Base-by-base conservation (phyloP, 441 rosid species). In the Croton laevigatus region DNA sequence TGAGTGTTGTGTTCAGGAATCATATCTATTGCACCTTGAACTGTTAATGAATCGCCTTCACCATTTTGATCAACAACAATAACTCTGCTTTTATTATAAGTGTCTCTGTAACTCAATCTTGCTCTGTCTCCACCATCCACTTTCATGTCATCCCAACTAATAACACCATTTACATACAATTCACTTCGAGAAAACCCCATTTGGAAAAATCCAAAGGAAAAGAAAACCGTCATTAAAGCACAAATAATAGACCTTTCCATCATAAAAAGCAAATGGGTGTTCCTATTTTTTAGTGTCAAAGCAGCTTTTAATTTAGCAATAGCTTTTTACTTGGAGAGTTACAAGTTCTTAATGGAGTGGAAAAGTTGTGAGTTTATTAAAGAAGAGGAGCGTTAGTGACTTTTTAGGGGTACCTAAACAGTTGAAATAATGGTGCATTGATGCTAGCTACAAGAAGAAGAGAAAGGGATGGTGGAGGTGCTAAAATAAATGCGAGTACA, bases 21-120 rank as follows among this genome's bases (percentile, higher is more conserved):
- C 90, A 92, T 71, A 75, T 94, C 85, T 23, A 94, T 73, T 6
- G 97, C 99, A 44, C 93, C 97, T 81, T 94, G 99, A 79, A 94
- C 91, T 0, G 97, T 88, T 62, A 79, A 69, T 49, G 97, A 88
- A 80, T 92, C 92, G 49, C 92, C 94, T 14, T 74, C 66, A 20
- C 97, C 94, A 61, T 76, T 77, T 66, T 81, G 75, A 78, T 88
- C 92, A 66, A 94, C 98, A 12, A 94, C 76, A 19, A 94, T 86
- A 34, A 91, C 84, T 74, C 80, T 73, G 64, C 79, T 87, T 51
- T 32, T 45, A 54, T 83, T 81, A 62, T 8, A 37, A 48, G 70
- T 77, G 34, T 80, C 77, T 71, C 71, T 72, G 53, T 80, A 20
- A 51, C 53, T 78, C 76, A 76, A 0, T 58, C 70, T 59, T n/a